These are phyloP conservation scores for Suillus lakei DNA, from an alignment of 768 basidiomycete genomes.

Conservation along the genomic window DNA sequence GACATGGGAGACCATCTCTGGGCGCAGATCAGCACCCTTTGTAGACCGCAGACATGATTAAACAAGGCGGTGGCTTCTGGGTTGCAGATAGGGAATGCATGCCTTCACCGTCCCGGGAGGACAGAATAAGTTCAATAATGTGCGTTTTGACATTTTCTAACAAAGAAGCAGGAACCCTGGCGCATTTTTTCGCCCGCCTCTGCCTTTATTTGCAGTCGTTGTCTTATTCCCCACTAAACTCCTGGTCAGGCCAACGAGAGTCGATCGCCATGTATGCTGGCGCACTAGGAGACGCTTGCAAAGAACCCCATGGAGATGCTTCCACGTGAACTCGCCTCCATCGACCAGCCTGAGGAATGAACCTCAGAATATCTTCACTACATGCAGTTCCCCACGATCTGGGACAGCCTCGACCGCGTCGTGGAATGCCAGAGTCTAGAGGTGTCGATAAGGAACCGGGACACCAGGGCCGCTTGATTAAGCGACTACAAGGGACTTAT, in stretches of 20 bases:
- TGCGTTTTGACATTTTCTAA: slow-evolving; percentile 15
- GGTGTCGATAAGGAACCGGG: slow-evolving; percentile 59
- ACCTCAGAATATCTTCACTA: slow-evolving; percentile 81
- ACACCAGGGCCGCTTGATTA: slow-evolving; percentile 64
- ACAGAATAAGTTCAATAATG: slow-evolving; percentile 53
- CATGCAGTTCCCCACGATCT: slow-evolving; percentile 75
- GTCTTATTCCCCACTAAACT: slow-evolving; percentile 1
- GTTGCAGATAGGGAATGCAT: slow-evolving; percentile 63
- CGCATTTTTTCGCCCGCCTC: slow-evolving; percentile 92
- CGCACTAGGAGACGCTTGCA: slow-evolving; percentile 80
- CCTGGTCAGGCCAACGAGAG: slow-evolving; percentile 66
- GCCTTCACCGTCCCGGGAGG: slow-evolving; percentile 27
- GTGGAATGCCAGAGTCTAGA: slow-evolving; percentile 65
- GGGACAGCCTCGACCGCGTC: slow-evolving; percentile 67
- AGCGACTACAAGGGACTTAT: slow-evolving; percentile 66
- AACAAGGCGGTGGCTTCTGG: slow-evolving; percentile 80
- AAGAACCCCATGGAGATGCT: slow-evolving; percentile 60
- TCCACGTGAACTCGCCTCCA: slow-evolving; percentile 63
- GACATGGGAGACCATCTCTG: slow-evolving; percentile 95
- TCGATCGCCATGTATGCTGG: slow-evolving; percentile 95
- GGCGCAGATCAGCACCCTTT: slow-evolving; percentile 82
- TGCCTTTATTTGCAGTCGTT: slow-evolving; percentile 56
- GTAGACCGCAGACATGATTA: slow-evolving; percentile 71
- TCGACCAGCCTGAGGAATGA: slow-evolving; percentile 68
- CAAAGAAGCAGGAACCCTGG: slow-evolving; percentile 57